Evolutionary conservation across 805 yeast genomes (phyloP).

Genomic region (Yamadazyma laniorum): DNA sequence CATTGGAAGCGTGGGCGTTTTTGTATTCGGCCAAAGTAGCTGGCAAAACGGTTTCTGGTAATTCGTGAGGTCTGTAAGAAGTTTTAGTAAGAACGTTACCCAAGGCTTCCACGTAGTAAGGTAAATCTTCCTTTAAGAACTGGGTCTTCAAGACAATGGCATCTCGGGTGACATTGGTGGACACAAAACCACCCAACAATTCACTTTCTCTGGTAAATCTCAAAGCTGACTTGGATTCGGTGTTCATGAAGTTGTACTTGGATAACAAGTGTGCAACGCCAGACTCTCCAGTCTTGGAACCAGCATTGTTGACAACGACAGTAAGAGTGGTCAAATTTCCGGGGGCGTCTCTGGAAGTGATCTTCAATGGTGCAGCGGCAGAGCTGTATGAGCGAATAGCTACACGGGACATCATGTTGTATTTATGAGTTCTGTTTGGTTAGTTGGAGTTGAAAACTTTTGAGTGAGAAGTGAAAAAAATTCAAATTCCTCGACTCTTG

Average conservation of each 20-base stretch:
- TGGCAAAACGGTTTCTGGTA: slow-evolving; percentile 78
- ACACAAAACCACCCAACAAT: slow-evolving; percentile 81
- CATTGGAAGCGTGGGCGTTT: slow-evolving; percentile 50
- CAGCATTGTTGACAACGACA: slow-evolving; percentile 78
- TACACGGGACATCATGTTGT: slow-evolving; percentile 41
- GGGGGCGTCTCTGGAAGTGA: slow-evolving; percentile 56
- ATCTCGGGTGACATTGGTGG: slow-evolving; percentile 77
- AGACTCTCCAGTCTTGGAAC: slow-evolving; percentile 70
- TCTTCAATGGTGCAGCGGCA: slow-evolving; percentile 37
- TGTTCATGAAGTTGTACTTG: slow-evolving; percentile 80
- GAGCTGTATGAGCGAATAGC: slow-evolving; percentile 44
- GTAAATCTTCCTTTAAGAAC: slow-evolving; percentile 85
- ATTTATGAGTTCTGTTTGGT: slow-evolving; percentile 2
- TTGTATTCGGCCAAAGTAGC: slow-evolving; percentile 63
- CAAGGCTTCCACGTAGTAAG: slow-evolving; percentile 84
- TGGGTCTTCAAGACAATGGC: slow-evolving; percentile 73
- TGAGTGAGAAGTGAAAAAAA: slow-evolving; percentile 1
- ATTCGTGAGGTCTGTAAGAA: slow-evolving; percentile 79
- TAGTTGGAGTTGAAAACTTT: slow-evolving; percentile 7
- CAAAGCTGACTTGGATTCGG: slow-evolving; percentile 79
- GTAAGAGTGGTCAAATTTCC: slow-evolving; percentile 73
- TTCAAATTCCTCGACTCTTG: slow-evolving; percentile 8
- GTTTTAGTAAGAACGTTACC: slow-evolving; percentile 72
- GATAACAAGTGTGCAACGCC: slow-evolving; percentile 87
- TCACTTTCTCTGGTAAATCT: slow-evolving; percentile 94